Base-by-base conservation (phyloP, 306 rosid species). In the Vigna hirtella region DNA sequence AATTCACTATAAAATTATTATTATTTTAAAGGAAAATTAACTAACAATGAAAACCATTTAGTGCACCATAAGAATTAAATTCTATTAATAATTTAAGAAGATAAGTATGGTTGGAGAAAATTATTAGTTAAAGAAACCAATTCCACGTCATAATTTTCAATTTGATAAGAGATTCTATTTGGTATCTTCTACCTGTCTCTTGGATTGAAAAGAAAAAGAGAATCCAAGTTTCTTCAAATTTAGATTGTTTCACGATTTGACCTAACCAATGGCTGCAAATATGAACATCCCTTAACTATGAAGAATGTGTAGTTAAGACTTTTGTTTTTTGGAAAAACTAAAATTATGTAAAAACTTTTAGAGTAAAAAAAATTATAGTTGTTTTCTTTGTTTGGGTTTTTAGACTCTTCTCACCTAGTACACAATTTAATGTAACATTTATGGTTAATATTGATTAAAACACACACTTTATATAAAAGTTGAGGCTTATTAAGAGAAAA, bases 101-200 rank as follows among this genome's bases (percentile, higher is more conserved):
- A 8, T 18, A 9, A 64, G 30, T n/a, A 64, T 64, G 50, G 22
- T 4, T 64, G 50, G 30, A 38, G 3, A 43, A 63, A 63, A 38
- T 45, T 48, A 64, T 36, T 63, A n/a, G 47, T 15, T 34, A 15
- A 45, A 65, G 17, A 17, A 38, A 11, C 8, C 51, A 65, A 38
- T 65, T 40, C 38, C 48, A 42, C 28, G 6, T 42, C 59, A 50
- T 9, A 9, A 1, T 32, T 13, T 38, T 72, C 15, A 9, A 49
- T 38, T 49, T 22, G 63, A 10, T 53, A 62, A 43, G 18, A 15
- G 55, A 77, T 64, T 20, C 20, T 9, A 42, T 57, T 53, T 70
- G 66, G 82, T 63, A 18, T 70, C 52, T 73, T n/a, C 70, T 45
- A 2, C 40, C 7, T 28, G 11, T 15, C 6, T 34, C 32, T 48